A percentile compares a stretch with the other conserved stretches of the same genome.
phyloP scores from a whole-genome alignment of 768 basidiomycete genomes.

The Coprinellus aureogranulatus region DNA sequence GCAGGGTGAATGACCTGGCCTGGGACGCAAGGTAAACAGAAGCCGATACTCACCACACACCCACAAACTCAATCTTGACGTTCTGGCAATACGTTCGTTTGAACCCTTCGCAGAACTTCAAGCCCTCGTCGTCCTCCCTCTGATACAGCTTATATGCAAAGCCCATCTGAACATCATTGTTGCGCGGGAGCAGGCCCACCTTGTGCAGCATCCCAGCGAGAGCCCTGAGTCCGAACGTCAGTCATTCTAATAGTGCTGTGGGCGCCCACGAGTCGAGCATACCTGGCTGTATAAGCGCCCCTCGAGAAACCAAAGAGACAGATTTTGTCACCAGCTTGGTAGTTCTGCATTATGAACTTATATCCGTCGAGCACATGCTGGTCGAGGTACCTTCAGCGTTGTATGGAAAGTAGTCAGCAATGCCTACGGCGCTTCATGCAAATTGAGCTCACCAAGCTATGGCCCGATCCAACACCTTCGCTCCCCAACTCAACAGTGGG shows the following conservation, averaged over 20 bases:
- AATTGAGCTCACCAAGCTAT: conserved; percentile 73
- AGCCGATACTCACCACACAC: conserved; percentile 58
- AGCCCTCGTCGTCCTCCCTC: conserved; percentile 43
- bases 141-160: conserved; percentile 77
- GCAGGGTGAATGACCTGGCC: background rate
- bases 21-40: background rate
- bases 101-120: conserved; percentile 58
- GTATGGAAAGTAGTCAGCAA: too few relatives aligned
- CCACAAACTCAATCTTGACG: conserved; percentile 77
- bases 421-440: too few relatives aligned
- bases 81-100: conserved; percentile 67
- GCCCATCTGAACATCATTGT: conserved; percentile 65
- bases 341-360: conserved; percentile 76
- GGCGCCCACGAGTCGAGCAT: conserved; percentile 24
- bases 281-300: conserved; percentile 43
- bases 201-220: conserved; percentile 75
- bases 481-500: conserved; percentile 55
- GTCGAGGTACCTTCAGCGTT: conserved; percentile 56
- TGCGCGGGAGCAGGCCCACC: conserved; percentile 65
- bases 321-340: conserved; percentile 65
- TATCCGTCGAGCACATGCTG: conserved; percentile 75
- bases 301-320: conserved; percentile 82
- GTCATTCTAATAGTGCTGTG: background rate
- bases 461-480: conserved; percentile 63
- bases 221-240: conserved; percentile 46